Conservation (phyloP, 495 filamentous ascomycete genomes). For the Penicillium desertorum region DNA sequence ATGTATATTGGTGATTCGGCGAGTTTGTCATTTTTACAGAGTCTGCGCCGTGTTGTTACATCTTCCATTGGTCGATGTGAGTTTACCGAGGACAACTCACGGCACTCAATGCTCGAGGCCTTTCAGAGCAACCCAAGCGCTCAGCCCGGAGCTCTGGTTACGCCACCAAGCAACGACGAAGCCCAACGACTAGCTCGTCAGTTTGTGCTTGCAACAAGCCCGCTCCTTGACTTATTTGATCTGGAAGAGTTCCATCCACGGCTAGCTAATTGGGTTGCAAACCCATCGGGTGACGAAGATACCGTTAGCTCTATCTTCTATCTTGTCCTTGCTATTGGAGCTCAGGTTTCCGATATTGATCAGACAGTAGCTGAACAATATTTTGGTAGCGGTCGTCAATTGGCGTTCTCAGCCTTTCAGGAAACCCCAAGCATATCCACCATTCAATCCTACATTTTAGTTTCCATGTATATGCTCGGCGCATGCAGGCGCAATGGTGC, state of each 20-base stretch:
- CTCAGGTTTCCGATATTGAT: slow-evolving; percentile 53
- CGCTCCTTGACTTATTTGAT: slow-evolving; percentile 42
- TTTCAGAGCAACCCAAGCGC: slow-evolving; percentile 43
- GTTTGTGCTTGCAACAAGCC: slow-evolving; percentile 44
- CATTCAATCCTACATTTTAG: slow-evolving; percentile 58
- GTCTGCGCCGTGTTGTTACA: slow-evolving; percentile 70
- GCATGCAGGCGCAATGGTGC: slow-evolving; percentile 61
- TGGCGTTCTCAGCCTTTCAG: slow-evolving; percentile 55
- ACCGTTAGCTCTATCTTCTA: slow-evolving; percentile 56
- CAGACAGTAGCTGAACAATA: slow-evolving; percentile 46
- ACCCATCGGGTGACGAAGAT: slow-evolving; percentile 44
- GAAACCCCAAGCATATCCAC: slow-evolving; percentile 57
- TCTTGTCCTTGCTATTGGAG: slow-evolving; percentile 59
- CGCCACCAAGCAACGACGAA: slow-evolving; percentile 36
- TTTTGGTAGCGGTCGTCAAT: slow-evolving; percentile 56
- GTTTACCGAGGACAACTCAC: slow-evolving; percentile 67
- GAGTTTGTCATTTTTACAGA: slow-evolving; percentile 67
- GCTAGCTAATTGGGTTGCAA: slow-evolving; percentile 42
- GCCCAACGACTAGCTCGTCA: slow-evolving; percentile 40
- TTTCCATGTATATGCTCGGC: slow-evolving; percentile 61
- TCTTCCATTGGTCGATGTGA: slow-evolving; percentile 61
- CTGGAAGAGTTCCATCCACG: slow-evolving; percentile 38
- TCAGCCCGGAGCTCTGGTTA: slow-evolving; percentile 30
- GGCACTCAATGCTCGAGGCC: slow-evolving; percentile 68
- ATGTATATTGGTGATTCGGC: slow-evolving; percentile 75